Conservation (phyloP, 2,329 filamentous ascomycete species). For the Aschersonia sp. region DNA sequence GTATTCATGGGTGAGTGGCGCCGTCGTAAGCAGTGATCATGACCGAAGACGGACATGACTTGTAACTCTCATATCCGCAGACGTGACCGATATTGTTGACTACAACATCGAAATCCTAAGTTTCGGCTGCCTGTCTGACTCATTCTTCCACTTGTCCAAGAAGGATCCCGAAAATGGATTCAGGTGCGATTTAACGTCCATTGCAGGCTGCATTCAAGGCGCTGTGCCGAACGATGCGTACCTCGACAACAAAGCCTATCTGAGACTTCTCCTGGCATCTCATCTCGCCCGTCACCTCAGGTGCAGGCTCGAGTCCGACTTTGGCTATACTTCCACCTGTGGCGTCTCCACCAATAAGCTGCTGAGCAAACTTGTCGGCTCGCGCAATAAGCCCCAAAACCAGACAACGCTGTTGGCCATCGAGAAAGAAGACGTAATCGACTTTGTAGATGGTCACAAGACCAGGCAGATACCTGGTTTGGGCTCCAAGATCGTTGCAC, state of each 20-base stretch:
- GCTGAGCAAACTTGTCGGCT: constrained; percentile 72
- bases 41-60: background rate
- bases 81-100: constrained; percentile 74
- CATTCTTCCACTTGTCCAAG: constrained; percentile 67
- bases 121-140: constrained; percentile 42
- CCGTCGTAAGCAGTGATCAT: background rate
- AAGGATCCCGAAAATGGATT: constrained; percentile 72
- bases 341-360: constrained; percentile 82
- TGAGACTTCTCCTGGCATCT: constrained; percentile 62
- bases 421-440: constrained; percentile 36
- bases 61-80: constrained; percentile 25
- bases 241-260: constrained; percentile 24
- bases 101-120: constrained; percentile 70
- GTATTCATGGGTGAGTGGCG: constrained; percentile 36
- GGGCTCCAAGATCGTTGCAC: constrained; percentile 50
- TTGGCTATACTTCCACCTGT: constrained; percentile 76
- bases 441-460: constrained; percentile 63
- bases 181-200: constrained; percentile 52
- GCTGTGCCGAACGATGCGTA: constrained; percentile 8
- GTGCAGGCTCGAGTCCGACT: constrained; percentile 54
- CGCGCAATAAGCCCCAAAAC: constrained; percentile 69
- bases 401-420: constrained; percentile 74
- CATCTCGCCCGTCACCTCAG: constrained; percentile 69
- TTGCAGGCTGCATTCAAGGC: constrained; percentile 46
- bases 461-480: constrained; percentile 77